Base-by-base conservation (phyloP, 2,329 filamentous ascomycete species). In the Aspergillus niger region DNA sequence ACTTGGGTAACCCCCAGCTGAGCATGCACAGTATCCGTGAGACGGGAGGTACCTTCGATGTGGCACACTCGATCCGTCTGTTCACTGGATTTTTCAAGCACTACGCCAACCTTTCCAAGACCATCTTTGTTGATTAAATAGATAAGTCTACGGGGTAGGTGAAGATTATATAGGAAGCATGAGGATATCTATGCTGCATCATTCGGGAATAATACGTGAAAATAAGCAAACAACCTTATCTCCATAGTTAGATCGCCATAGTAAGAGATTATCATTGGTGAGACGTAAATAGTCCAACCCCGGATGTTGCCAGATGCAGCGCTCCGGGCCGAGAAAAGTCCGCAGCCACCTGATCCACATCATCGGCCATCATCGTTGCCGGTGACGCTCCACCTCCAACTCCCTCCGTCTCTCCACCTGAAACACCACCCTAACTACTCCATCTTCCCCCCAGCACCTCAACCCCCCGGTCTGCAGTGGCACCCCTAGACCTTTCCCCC, bases 1-100 rank as follows among this genome's bases (percentile, higher is more conserved):
- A 99, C 78, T 79, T 98, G 59, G 94, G 94, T 8, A 98, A 97
- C 78, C 89, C 94, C 28, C 94, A 98, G 81, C 82, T 97, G 65
- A 92, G 90, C 74, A 98, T 98, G 95, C 94, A 98, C 79, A 95
- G 91, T 73, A 97, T 97, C 72, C 88, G 95, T 57, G 95, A 98
- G 83, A 97, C 91, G 47, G 91, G 91, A 24, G 95, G 95, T 41
- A 87, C 89, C 1, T 86, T 92, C 69, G 94, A 99, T 78, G 90
- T 98, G 0, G 91, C 90, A 68, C 86, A 95, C 78, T 91, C 91
- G 0, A 88, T 97, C 65, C 89, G 89, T 71, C 76, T 99, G 56
- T 98, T 99, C 76, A 87, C 90, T 65, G 87, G 89, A 67, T 99
- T 97, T 79, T 93, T 96, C 74, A 83, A 89, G 67, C 85, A 90